A percentile compares a stretch with the other conserved stretches of the same genome.
phyloP scores from a whole-genome alignment of 2,329 filamentous ascomycete species.

The Trichoderma sp. region DNA sequence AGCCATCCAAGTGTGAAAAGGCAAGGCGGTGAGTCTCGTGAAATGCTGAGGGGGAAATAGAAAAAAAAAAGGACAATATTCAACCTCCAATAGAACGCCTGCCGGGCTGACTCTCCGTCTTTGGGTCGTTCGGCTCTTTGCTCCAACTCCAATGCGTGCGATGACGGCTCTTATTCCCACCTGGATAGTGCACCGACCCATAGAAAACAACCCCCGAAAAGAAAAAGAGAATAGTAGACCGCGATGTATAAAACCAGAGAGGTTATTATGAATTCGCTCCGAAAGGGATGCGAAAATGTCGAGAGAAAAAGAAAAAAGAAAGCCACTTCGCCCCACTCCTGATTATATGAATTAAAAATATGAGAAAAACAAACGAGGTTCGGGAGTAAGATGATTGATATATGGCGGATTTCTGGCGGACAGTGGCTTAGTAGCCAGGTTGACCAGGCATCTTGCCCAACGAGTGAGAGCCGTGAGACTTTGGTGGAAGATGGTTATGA shows the following conservation, averaged over 20 bases:
- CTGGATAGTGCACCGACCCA: neutral
- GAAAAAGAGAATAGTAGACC: neutral
- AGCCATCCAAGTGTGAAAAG: neutral
- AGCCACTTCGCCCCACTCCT: neutral
- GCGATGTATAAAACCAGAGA: neutral
- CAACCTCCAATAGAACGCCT: constrained; percentile 4
- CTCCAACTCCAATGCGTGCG: neutral
- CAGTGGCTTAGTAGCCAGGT: constrained; percentile 47
- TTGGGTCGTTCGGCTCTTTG: neutral
- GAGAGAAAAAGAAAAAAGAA: neutral
- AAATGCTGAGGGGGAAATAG: neutral
- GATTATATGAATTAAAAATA: neutral
- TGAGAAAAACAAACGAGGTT: neutral
- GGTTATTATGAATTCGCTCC: neutral
- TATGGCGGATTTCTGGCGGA: neutral
- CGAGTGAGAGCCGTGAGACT: constrained; percentile 46
- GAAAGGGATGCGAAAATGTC: neutral
- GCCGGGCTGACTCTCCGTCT: neutral
- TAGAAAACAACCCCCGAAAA: neutral
- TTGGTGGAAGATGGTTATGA: constrained; percentile 56
- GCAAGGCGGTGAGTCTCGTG: neutral
- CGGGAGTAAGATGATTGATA: neutral
- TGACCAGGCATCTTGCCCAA: constrained; percentile 57
- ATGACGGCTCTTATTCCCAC: neutral
- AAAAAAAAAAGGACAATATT: neutral